Conservation (phyloP, 2,329 filamentous ascomycete genomes). For the Penicillium sp. region DNA sequence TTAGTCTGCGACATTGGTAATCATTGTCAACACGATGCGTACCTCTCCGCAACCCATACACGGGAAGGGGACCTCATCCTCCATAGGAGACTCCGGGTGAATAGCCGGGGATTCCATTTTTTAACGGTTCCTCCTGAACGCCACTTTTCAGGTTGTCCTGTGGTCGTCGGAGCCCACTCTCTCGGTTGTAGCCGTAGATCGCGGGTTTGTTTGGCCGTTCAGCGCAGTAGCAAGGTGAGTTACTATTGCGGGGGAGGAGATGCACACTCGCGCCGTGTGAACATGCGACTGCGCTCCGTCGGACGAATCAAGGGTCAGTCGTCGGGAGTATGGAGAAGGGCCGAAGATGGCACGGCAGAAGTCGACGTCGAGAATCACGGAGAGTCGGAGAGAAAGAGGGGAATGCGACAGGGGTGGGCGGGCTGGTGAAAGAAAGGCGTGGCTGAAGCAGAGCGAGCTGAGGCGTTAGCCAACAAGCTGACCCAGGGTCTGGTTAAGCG, state of each 20-base stretch:
- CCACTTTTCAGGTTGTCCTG: background rate
- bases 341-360: constrained; percentile 7
- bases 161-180: background rate
- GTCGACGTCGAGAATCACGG: constrained; percentile 6
- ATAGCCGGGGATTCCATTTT: constrained; percentile 61
- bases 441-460: constrained; percentile 25
- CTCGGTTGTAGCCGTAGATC: background rate
- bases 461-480: constrained; percentile 26
- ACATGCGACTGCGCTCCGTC: constrained; percentile 19
- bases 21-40: constrained; percentile 33
- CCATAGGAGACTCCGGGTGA: constrained; percentile 68
- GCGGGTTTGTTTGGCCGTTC: background rate
- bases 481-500: constrained; percentile 23
- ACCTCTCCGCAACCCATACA: constrained; percentile 96
- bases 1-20: constrained; percentile 22
- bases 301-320: background rate
- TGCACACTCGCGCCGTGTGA: constrained; percentile 17
- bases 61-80: constrained; percentile 81
- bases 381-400: constrained; percentile 25
- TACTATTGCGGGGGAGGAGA: constrained; percentile 1
- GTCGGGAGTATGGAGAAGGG: background rate
- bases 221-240: constrained; percentile 2
- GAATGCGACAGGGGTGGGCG: constrained; percentile 31
- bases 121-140: background rate
- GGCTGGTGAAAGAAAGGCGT: constrained; percentile 27